These are phyloP conservation scores for Corniculantispora saksenae DNA, from an alignment of 2,329 filamentous ascomycete species.

Conservation along the genomic window DNA sequence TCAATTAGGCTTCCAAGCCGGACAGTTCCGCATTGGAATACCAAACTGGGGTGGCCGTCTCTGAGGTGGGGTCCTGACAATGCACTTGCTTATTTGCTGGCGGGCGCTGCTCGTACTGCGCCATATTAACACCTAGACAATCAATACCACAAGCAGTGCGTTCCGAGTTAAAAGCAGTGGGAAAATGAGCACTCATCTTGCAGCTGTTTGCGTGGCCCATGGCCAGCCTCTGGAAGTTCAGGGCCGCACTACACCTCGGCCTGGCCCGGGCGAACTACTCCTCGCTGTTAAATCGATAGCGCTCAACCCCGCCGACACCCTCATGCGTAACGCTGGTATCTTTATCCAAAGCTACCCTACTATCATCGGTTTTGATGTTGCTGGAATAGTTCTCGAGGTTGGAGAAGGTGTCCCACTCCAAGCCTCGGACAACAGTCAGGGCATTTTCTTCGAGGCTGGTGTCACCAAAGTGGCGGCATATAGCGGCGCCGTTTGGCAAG, in stretches of 20 bases:
- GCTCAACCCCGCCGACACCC: conserved; percentile 48
- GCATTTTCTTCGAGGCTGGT: conserved; percentile 31
- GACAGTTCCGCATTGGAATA: too few species aligned
- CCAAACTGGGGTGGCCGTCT: too few species aligned
- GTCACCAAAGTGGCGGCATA: conserved; percentile 42
- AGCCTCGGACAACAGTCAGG: conserved; percentile 17
- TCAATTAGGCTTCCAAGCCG: too few species aligned
- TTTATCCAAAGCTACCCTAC: conserved; percentile 43
- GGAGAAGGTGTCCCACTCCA: conserved; percentile 39
- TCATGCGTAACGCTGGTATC: conserved; percentile 45
- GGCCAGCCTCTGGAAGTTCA: conserved; percentile 39
- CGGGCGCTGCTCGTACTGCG: too few species aligned
- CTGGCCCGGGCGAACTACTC: conserved; percentile 48
- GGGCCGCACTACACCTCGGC: conserved; percentile 43
- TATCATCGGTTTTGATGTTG: conserved; percentile 43
- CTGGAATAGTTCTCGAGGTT: conserved; percentile 44
- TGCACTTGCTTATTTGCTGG: too few species aligned
- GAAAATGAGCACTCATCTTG: conserved; percentile 41
- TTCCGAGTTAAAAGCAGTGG: not conserved
- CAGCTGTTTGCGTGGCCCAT: conserved; percentile 38
- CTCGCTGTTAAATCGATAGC: conserved; percentile 49
- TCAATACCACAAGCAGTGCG: not conserved
- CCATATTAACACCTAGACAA: too few species aligned
- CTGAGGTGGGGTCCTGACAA: too few species aligned
- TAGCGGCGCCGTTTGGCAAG: conserved; percentile 42